Conservation (phyloP, 805 yeast genomes). For the Lipomyces sp. region DNA sequence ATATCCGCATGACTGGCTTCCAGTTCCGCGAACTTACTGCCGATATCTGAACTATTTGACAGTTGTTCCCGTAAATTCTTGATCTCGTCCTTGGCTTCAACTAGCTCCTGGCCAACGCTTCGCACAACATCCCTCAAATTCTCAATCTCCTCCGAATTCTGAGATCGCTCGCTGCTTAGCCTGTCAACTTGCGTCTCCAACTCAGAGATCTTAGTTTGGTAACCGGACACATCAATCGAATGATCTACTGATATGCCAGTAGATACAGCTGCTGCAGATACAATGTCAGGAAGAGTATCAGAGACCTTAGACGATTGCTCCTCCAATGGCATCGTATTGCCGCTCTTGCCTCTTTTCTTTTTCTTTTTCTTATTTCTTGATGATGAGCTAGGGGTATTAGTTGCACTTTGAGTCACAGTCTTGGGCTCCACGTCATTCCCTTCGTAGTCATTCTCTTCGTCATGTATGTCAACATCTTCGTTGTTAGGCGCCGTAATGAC, state of each 20-base stretch:
- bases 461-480: conserved; percentile 1
- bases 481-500: not conserved
- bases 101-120: conserved; percentile 79
- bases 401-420: not conserved
- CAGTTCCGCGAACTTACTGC: conserved; percentile 26
- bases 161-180: conserved; percentile 18
- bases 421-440: conserved; percentile 19
- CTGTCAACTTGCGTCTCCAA: conserved; percentile 19
- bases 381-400: not conserved
- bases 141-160: conserved; percentile 62
- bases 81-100: conserved; percentile 60
- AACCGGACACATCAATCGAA: conserved; percentile 23
- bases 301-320: conserved; percentile 21
- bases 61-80: conserved; percentile 17
- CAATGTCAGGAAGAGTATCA: conserved; percentile 15
- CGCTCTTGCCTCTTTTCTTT: conserved; percentile 40
- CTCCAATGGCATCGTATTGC: conserved; percentile 15
- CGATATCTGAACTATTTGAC: conserved; percentile 9
- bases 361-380: conserved; percentile 43
- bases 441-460: conserved; percentile 7
- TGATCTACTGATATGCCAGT: not conserved
- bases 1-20: conserved; percentile 32
- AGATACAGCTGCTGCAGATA: conserved; percentile 17
- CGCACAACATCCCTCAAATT: conserved; percentile 74
- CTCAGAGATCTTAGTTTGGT: conserved; percentile 31